Percentiles rank a stretch among this genome's conserved stretches.
Evolutionary conservation across 495 filamentous ascomycete species (phyloP).

Genomic region (Amphirosellinia nigrospora): DNA sequence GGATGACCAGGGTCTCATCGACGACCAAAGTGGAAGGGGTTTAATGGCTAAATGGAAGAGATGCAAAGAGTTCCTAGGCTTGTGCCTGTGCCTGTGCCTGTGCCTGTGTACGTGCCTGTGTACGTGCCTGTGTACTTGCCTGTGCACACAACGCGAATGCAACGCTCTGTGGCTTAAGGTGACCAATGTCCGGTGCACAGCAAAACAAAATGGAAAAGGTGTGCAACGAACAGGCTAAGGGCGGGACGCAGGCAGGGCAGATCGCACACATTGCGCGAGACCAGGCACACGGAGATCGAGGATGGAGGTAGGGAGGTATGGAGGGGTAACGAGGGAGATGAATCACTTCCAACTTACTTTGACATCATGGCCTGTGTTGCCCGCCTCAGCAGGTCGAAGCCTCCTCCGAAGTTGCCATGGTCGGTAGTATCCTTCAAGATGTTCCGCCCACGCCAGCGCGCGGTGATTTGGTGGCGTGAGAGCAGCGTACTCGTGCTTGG

Average conservation of each 20-base stretch:
- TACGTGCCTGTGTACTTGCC: constrained; percentile 7
- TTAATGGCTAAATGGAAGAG: constrained; percentile 25
- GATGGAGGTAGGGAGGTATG: constrained; percentile 23
- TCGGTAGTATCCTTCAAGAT: constrained; percentile 24
- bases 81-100: constrained; percentile 2
- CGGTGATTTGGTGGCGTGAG: constrained; percentile 17
- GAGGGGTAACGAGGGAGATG: constrained; percentile 41
- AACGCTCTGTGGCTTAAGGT: constrained; percentile 22
- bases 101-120: constrained; percentile 6
- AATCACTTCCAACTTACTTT: constrained; percentile 52
- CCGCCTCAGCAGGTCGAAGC: constrained; percentile 58
- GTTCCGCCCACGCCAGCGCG: constrained; percentile 17
- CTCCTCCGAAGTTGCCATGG: constrained; percentile 46
- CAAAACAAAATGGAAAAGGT: constrained; percentile 17
- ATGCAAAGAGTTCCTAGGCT: constrained; percentile 3
- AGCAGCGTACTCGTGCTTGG: not conserved
- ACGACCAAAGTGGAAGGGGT: not conserved
- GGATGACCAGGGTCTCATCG: constrained; percentile 18
- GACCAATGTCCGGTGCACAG: constrained; percentile 16
- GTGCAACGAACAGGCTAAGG: constrained; percentile 5
- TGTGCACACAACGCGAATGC: constrained; percentile 14
- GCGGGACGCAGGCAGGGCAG: constrained; percentile 7
- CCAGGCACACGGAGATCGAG: constrained; percentile 18
- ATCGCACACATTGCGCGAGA: not conserved
- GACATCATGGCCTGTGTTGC: constrained; percentile 65